Conservation (phyloP, 805 yeast genomes). For the Dipodascopsis uninucleata region DNA sequence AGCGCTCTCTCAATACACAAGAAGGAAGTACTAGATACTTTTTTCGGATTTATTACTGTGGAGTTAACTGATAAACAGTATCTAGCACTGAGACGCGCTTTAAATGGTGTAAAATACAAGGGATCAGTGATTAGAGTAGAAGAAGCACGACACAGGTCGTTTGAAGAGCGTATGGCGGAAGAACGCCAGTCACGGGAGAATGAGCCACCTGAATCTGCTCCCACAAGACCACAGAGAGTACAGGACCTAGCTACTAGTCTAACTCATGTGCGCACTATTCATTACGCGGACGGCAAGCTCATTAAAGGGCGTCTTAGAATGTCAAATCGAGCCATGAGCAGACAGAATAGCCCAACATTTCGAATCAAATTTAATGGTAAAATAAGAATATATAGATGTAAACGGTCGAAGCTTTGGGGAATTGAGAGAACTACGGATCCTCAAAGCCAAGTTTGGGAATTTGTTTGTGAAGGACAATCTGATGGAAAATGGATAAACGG, state of each 20-base stretch:
- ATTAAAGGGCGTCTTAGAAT: slow-evolving; percentile 59
- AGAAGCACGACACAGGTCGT: slow-evolving; percentile 55
- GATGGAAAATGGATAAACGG: slow-evolving; percentile 26
- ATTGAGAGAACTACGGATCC: slow-evolving; percentile 61
- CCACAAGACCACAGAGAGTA: slow-evolving; percentile 28
- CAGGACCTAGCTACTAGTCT: slow-evolving; percentile 40
- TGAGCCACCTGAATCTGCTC: slow-evolving; percentile 37
- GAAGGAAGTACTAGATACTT: slow-evolving; percentile 52
- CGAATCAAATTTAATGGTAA: slow-evolving; percentile 55
- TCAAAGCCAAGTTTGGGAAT: slow-evolving; percentile 61
- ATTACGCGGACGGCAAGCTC: slow-evolving; percentile 11
- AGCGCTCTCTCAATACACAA: slow-evolving; percentile 49
- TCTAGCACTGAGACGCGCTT: slow-evolving; percentile 49
- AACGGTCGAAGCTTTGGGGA: slow-evolving; percentile 89
- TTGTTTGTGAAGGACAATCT: slow-evolving; percentile 61
- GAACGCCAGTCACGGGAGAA: slow-evolving; percentile 29
- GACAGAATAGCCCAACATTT: slow-evolving; percentile 52
- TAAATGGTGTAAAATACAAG: slow-evolving; percentile 72
- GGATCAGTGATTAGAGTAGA: slow-evolving; percentile 63
- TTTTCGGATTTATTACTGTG: slow-evolving; percentile 67
- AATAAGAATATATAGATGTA: slow-evolving; percentile 55
- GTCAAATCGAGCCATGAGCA: slow-evolving; percentile 50
- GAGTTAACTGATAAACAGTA: slow-evolving; percentile 46
- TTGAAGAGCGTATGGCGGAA: slow-evolving; percentile 31
- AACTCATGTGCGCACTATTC: slow-evolving; percentile 12